Conservation (phyloP, 257 asterid genomes). For the Nicotiana otophora region DNA sequence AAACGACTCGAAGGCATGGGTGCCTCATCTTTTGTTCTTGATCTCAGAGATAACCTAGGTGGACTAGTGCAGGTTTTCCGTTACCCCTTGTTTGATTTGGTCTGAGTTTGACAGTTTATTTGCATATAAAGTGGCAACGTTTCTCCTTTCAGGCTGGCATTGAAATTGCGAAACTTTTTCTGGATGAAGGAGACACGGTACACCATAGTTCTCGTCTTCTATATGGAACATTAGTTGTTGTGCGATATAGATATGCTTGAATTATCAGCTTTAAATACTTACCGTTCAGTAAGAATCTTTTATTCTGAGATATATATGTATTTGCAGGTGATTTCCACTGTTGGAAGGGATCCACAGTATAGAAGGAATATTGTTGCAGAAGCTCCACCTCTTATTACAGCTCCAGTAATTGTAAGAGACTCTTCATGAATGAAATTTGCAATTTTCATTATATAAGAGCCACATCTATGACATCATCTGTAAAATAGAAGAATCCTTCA, state of each 20-base stretch:
- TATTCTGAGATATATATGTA: background rate
- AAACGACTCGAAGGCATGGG: conserved; percentile 87
- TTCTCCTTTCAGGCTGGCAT: conserved; percentile 83
- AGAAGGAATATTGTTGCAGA: conserved; percentile 70
- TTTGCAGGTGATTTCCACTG: conserved; percentile 82
- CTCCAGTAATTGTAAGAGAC: conserved; percentile 77
- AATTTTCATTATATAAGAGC: background rate
- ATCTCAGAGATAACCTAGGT: conserved; percentile 97
- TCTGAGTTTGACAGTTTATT: conserved; percentile 1
- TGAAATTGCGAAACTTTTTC: conserved; percentile 93
- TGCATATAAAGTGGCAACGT: background rate
- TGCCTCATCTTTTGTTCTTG: conserved; percentile 81
- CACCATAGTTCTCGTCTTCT: conserved; percentile 11
- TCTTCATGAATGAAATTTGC: background rate
- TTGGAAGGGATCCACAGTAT: conserved; percentile 79
- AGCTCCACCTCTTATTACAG: conserved; percentile 61
- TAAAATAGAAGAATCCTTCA: background rate
- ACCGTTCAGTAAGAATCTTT: background rate
- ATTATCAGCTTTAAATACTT: background rate
- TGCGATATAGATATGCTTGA: background rate
- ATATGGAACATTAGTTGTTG: background rate
- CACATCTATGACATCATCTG: background rate
- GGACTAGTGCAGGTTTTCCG: conserved; percentile 89
- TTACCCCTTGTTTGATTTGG: conserved; percentile 7
- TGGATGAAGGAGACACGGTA: conserved; percentile 85